These are phyloP conservation scores for Cicer yamashitae DNA, from an alignment of 306 rosid genomes.

Conservation along the genomic window DNA sequence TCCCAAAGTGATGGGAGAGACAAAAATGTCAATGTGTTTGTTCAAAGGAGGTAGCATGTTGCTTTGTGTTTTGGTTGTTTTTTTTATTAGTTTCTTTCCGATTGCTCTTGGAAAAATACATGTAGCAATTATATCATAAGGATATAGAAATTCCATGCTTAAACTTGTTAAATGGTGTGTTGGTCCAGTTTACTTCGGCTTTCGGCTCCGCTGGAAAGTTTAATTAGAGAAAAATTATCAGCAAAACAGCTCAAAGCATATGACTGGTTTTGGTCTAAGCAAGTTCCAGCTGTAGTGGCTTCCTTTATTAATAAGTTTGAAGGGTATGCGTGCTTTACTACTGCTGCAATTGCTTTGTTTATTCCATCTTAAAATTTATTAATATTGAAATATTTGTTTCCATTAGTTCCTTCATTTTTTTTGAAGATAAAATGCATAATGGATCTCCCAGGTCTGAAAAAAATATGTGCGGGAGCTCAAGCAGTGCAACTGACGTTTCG, in stretches of 20 bases:
- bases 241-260: slow-evolving; percentile 83
- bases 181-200: slow-evolving; percentile 78
- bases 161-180: slow-evolving; percentile 43
- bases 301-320: slow-evolving; percentile 78
- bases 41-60: slow-evolving; percentile 78
- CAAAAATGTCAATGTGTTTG: slow-evolving; percentile 69
- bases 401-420: slow-evolving; percentile 37
- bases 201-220: slow-evolving; percentile 79
- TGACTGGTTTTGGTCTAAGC: slow-evolving; percentile 95
- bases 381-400: slow-evolving; percentile 38
- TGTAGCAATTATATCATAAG: slow-evolving; percentile 27
- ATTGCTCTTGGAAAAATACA: slow-evolving; percentile 7
- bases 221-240: slow-evolving; percentile 78
- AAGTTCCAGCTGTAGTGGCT: slow-evolving; percentile 71
- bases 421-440: slow-evolving; percentile 35
- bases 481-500: slow-evolving; percentile 61
- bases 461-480: slow-evolving; percentile 48
- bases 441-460: slow-evolving; percentile 68
- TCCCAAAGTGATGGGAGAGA: slow-evolving; percentile 74
- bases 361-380: slow-evolving; percentile 45
- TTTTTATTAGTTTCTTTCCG: slow-evolving; percentile 32
- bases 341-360: slow-evolving; percentile 72
- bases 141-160: slow-evolving; percentile 34
- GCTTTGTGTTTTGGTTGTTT: slow-evolving; percentile 31
- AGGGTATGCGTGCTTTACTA: slow-evolving; percentile 61